Conservation (phyloP, 2,329 filamentous ascomycete species). For the Conoideocrella luteorostrata region DNA sequence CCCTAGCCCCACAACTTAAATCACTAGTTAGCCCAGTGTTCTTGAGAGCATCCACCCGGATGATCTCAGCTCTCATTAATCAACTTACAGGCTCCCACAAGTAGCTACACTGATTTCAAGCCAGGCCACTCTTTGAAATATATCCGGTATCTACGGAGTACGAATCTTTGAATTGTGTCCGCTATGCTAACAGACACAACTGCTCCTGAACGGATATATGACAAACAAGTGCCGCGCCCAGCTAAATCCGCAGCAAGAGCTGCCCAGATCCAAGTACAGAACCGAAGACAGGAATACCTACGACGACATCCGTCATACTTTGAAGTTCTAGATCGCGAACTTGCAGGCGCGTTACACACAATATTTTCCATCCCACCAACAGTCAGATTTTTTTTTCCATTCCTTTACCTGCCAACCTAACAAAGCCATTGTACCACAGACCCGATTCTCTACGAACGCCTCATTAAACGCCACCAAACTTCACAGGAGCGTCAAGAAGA, state of each 20-base stretch:
- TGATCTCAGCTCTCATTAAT: no score
- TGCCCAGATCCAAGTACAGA: conserved; percentile 56
- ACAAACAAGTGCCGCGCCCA: conserved; percentile 38
- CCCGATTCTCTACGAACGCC: conserved; percentile 73
- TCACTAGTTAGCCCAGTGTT: background rate
- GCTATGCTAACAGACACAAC: no score
- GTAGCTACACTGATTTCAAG: no score
- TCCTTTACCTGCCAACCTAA: background rate
- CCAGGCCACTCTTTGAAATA: no score
- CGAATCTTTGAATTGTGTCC: no score
- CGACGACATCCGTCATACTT: conserved; percentile 69
- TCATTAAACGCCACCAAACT: conserved; percentile 72
- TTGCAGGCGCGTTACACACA: conserved; percentile 43
- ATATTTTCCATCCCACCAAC: background rate
- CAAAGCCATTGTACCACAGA: no score
- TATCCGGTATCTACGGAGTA: no score
- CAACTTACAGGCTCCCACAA: no score
- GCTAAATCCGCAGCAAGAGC: conserved; percentile 34
- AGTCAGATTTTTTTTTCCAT: no score
- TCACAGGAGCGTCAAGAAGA: conserved; percentile 67
- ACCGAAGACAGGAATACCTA: conserved; percentile 72
- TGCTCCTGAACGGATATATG: conserved; percentile 2
- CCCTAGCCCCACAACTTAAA: background rate
- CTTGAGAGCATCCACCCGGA: background rate
- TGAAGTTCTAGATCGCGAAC: conserved; percentile 45